Conservation (phyloP, 192 early-diverging fungal species). For the Backusella australiensis region DNA sequence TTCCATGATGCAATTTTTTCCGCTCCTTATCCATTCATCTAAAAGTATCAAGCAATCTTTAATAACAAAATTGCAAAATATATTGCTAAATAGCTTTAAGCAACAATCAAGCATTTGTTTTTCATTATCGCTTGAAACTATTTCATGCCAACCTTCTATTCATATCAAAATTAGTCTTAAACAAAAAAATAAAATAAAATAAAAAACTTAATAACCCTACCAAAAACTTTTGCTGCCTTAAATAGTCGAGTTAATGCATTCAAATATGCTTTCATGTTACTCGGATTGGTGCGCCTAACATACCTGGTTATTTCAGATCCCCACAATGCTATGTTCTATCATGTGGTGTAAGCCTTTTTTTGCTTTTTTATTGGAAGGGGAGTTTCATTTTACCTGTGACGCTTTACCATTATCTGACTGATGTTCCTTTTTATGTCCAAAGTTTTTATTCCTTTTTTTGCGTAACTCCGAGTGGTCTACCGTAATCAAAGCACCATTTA, state of each 20-base stretch:
- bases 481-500: not conserved
- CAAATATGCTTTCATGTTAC: slow-evolving; percentile 9
- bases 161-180: not conserved
- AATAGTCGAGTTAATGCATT: slow-evolving; percentile 3
- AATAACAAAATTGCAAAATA: slow-evolving; percentile 14
- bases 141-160: not conserved
- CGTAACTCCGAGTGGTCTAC: not conserved
- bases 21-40: slow-evolving; percentile 14
- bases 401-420: not conserved
- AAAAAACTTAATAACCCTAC: not conserved
- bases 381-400: slow-evolving; percentile 19
- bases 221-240: not conserved
- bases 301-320: not conserved
- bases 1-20: not conserved
- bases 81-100: not conserved
- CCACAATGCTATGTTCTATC: not conserved
- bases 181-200: not conserved
- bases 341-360: not conserved
- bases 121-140: not conserved
- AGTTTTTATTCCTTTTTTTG: not conserved
- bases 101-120: not conserved
- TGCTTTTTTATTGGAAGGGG: not conserved
- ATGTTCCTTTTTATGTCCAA: not conserved
- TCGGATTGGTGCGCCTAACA: not conserved
- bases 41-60: slow-evolving; percentile 5